A percentile compares a stretch with the other conserved stretches of the same genome.
phyloP scores from a whole-genome alignment of 768 basidiomycete species.

The Amanita pseudoporphyria region DNA sequence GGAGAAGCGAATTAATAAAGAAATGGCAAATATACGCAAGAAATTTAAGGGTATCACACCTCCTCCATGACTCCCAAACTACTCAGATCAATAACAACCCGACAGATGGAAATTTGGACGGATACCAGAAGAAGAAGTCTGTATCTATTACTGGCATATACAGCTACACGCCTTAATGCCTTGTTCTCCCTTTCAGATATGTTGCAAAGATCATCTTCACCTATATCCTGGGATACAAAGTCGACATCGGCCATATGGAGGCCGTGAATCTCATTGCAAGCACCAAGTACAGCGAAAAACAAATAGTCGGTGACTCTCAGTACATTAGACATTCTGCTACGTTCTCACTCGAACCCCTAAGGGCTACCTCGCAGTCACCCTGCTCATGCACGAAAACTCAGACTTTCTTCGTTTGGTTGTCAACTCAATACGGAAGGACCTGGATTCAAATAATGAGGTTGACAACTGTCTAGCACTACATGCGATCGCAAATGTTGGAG shows the following conservation, averaged over 20 bases:
- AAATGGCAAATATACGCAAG: constrained; percentile 99
- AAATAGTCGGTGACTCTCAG: constrained; percentile 61
- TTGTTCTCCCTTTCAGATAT: constrained; percentile 48
- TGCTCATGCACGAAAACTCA: constrained; percentile 98
- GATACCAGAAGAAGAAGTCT: constrained; percentile 90
- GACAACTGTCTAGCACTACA: constrained; percentile 96
- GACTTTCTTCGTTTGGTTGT: constrained; percentile 94
- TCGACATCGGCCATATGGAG: constrained; percentile 99
- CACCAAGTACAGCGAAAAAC: constrained; percentile 95
- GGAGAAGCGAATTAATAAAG: constrained; percentile 98
- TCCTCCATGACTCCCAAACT: constrained; percentile 3
- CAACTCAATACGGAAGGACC: constrained; percentile 95
- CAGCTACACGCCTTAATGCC: background rate
- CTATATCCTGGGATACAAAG: constrained; percentile 97
- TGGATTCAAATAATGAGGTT: constrained; percentile 90
- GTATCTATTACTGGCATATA: constrained; percentile 13
- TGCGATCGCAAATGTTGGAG: constrained; percentile 96
- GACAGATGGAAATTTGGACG: constrained; percentile 75
- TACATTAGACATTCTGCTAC: constrained; percentile 4
- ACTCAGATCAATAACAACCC: constrained; percentile 3
- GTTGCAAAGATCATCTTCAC: constrained; percentile 99
- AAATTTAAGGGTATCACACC: constrained; percentile 80
- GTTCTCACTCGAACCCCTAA: constrained; percentile 20
- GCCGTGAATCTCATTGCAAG: constrained; percentile 97
- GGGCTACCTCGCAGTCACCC: constrained; percentile 96